Conservation (phyloP, 805 yeast genomes). For the Starmerella sirachaensis region DNA sequence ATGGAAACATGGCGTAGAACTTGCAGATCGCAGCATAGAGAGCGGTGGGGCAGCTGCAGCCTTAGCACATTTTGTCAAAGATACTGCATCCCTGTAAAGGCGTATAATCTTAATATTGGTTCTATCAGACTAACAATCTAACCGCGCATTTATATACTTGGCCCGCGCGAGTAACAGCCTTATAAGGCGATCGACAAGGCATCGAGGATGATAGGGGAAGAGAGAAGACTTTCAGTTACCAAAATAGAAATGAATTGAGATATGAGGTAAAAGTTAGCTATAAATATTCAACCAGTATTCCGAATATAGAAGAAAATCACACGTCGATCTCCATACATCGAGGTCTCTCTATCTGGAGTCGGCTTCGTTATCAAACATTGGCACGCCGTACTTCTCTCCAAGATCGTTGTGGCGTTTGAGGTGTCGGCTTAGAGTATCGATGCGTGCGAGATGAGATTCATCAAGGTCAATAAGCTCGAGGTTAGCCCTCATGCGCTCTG, state of each 20-base stretch:
- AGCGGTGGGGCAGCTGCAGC: conserved; percentile 57
- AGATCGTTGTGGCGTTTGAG: conserved; percentile 15
- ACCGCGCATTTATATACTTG: no score
- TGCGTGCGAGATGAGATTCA: conserved; percentile 30
- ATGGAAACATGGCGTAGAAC: conserved; percentile 67
- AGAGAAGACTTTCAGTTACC: not conserved
- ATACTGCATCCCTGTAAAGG: no score
- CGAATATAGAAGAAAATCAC: not conserved
- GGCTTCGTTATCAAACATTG: conserved; percentile 17
- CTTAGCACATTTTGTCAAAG: conserved; percentile 30
- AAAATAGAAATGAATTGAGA: not conserved
- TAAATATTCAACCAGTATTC: no score
- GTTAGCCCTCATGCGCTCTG: conserved; percentile 40
- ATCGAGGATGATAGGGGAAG: no score
- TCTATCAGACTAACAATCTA: no score
- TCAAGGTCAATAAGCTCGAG: conserved; percentile 32
- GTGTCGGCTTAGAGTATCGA: conserved; percentile 9
- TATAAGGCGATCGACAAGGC: no score
- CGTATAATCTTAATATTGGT: no score
- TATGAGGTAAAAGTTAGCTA: no score
- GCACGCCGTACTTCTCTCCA: conserved; percentile 13
- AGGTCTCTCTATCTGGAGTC: conserved; percentile 13
- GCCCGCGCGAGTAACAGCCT: no score
- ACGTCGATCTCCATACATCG: no score
- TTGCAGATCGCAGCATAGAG: conserved; percentile 57